phyloP scores from a whole-genome alignment of 768 basidiomycete genomes.

The Tricholoma hemisulphureum region DNA sequence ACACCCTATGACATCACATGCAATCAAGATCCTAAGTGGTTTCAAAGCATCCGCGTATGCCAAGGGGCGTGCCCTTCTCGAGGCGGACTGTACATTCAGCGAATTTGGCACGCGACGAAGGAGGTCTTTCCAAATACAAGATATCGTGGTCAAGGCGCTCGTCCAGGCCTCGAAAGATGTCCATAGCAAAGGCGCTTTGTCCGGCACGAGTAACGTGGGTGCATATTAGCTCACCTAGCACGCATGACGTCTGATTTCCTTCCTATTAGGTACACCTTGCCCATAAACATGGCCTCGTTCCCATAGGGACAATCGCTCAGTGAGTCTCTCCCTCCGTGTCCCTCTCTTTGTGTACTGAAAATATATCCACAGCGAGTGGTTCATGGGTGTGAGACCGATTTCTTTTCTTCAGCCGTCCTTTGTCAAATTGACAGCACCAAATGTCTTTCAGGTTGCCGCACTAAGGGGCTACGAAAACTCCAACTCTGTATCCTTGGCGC shows the following conservation, averaged over 20 bases:
- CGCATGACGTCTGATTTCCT: background rate
- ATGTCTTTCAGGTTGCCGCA: conserved; percentile 66
- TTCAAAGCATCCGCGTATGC: conserved; percentile 62
- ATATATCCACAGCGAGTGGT: conserved; percentile 71
- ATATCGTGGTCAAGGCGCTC: conserved; percentile 70
- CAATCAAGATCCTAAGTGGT: background rate
- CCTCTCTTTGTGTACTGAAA: background rate
- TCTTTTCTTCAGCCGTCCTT: conserved; percentile 2
- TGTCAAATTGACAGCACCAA: background rate
- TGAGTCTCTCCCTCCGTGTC: conserved; percentile 34
- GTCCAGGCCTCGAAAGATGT: conserved; percentile 59
- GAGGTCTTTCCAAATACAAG: conserved; percentile 71
- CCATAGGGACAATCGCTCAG: conserved; percentile 87
- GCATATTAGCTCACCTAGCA: background rate
- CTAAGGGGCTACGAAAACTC: conserved; percentile 77
- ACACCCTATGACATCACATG: background rate
- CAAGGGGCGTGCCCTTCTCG: conserved; percentile 66
- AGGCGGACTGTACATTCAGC: conserved; percentile 67
- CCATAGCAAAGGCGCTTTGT: conserved; percentile 51
- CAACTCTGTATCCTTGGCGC: conserved; percentile 70
- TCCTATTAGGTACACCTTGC: conserved; percentile 76
- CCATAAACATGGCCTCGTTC: conserved; percentile 59
- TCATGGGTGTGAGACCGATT: conserved; percentile 68
- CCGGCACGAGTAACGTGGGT: conserved; percentile 88
- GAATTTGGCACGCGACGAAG: conserved; percentile 88